Percentiles rank a stretch among this genome's conserved stretches.
phyloP scores from a whole-genome alignment of 139 green algal genomes.

The Closterium sp. region DNA sequence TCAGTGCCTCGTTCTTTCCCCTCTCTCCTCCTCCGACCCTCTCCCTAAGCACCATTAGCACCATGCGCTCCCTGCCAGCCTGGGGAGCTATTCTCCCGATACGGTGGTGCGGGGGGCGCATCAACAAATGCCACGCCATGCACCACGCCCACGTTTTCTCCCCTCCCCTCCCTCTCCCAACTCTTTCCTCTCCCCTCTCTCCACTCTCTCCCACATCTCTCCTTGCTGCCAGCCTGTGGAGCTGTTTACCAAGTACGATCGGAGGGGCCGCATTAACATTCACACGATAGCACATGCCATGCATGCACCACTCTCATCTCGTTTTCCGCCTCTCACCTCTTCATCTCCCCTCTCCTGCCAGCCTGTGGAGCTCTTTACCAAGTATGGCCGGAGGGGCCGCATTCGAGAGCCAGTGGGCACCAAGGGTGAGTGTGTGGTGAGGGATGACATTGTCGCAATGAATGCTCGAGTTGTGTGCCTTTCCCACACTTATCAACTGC shows the following conservation, averaged over 20 bases:
- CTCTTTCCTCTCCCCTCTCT: not conserved
- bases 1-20: not conserved
- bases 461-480: too few relatives aligned
- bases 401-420: constrained; percentile 94
- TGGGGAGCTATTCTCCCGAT: too few relatives aligned
- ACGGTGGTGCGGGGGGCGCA: too few relatives aligned
- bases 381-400: constrained; percentile 79
- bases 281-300: not conserved
- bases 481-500: too few relatives aligned
- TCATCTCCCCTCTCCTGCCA: not conserved
- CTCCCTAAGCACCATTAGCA: not conserved
- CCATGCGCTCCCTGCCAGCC: too few relatives aligned
- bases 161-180: not conserved
- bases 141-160: not conserved
- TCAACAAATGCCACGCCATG: not conserved
- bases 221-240: too few relatives aligned
- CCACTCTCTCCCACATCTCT: too few relatives aligned
- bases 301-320: not conserved
- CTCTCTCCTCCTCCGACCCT: not conserved
- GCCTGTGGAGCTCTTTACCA: constrained; percentile 92
- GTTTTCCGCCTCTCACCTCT: not conserved
- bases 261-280: not conserved
- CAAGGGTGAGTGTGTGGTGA: constrained; percentile 62
- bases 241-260: not conserved
- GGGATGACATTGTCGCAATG: too few relatives aligned